A percentile compares a stretch with the other conserved stretches of the same genome.
Evolutionary conservation across 768 basidiomycete genomes (phyloP).

Genomic region (Trametes villosa): DNA sequence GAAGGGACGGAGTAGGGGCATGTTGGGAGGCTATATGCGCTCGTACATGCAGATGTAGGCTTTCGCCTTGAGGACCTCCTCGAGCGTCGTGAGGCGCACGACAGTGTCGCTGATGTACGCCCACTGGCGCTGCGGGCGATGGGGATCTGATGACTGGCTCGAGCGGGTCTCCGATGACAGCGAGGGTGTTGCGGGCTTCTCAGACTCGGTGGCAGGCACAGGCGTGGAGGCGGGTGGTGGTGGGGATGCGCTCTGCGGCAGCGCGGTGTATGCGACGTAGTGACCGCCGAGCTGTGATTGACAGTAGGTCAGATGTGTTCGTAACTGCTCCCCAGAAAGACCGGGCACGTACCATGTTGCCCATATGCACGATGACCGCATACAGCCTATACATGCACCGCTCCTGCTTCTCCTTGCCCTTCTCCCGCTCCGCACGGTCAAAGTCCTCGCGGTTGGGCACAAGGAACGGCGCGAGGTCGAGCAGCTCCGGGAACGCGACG

Average conservation of each 20-base stretch:
- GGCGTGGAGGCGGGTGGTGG: too few relatives aligned
- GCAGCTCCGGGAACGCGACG: slow-evolving; percentile 84
- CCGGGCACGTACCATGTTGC: slow-evolving; percentile 74
- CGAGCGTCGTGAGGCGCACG: slow-evolving; percentile 78
- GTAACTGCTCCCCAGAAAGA: neutral
- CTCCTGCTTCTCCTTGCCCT: slow-evolving; percentile 31
- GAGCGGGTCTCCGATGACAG: slow-evolving; percentile 5
- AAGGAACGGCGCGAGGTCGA: slow-evolving; percentile 86
- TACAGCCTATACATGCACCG: slow-evolving; percentile 71
- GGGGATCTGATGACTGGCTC: slow-evolving; percentile 12
- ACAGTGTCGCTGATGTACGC: slow-evolving; percentile 90
- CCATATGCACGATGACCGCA: slow-evolving; percentile 85
- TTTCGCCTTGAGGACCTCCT: slow-evolving; percentile 89
- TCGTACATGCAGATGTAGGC: slow-evolving; percentile 96
- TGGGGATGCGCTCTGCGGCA: slow-evolving; percentile 46
- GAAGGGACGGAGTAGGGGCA: neutral
- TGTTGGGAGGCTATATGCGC: slow-evolving; percentile 47
- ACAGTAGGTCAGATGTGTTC: neutral
- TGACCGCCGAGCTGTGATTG: slow-evolving; percentile 76
- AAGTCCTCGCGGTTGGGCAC: slow-evolving; percentile 80
- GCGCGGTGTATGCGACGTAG: slow-evolving; percentile 84
- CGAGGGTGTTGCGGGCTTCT: slow-evolving; percentile 8
- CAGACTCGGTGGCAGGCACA: neutral
- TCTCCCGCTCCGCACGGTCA: slow-evolving; percentile 38
- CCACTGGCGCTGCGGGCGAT: slow-evolving; percentile 63